Evolutionary conservation across 495 filamentous ascomycete species (phyloP), one percentile per base, ranked within the genome.

Genomic region (Penicillium robsamsonii): DNA sequence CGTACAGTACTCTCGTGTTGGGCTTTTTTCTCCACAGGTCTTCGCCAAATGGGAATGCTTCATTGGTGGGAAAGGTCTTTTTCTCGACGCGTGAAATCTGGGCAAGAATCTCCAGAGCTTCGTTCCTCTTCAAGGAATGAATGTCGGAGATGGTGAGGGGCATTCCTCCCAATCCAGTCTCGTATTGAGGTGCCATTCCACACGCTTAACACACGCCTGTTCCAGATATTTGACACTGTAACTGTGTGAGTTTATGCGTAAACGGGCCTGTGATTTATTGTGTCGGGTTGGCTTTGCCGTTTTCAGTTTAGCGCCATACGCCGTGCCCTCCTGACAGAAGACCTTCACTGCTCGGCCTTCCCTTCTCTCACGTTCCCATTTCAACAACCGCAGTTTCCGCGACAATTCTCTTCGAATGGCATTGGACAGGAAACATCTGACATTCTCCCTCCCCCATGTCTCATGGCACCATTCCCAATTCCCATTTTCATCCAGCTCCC

Each of bases 61-160:
- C 83, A 65, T 77, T 83, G 50, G 77, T 62, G 0, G 84, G 81
- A 57, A 87, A 86, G 44, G 73, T 76, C 59, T 79, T 84, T 59
- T 77, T 82, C 62, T 86, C 84, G 51, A 80, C 70, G 58, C 74
- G 75, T 62, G 71, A 58, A 46, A 79, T 70, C 49, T 75, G 66
- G 40, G 64, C 51, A 37, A 80, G 67, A 64, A 79, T 70, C 30
- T 68, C 62, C 8, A 73, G 62, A 50, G 74, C 75, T 52, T 75
- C 59, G 51, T 59, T 53, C 60, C 63, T 70, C 29, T 63, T 61
- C 57, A 75, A 69, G 63, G 75, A 74, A 74, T 79, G 73, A 46
- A 76, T 73, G 65, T 76, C 71, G 53, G 72, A 68, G 51, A 76
- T 66, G 61, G 43, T 62, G 48, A 74, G 55, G 33, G 58, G 51